Conservation (phyloP, 2,329 filamentous ascomycete genomes). For the Exophiala phaeomuriformis region DNA sequence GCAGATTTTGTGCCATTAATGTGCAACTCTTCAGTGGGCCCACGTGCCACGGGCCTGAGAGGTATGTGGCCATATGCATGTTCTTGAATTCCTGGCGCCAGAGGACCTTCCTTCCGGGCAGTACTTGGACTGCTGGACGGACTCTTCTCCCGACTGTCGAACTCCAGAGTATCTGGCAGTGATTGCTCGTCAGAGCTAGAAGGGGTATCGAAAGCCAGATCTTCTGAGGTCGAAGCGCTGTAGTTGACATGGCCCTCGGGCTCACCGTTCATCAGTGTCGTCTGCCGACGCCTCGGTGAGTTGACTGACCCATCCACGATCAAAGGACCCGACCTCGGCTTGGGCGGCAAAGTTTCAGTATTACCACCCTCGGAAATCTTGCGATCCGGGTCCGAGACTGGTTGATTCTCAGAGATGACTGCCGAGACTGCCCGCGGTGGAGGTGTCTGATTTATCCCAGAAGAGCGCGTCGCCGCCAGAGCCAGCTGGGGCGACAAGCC, state of each 20-base stretch:
- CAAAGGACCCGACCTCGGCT: constrained; percentile 35
- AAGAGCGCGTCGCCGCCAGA: constrained; percentile 9
- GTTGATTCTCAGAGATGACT: neutral
- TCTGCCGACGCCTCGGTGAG: constrained; percentile 28
- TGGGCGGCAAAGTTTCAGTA: constrained; percentile 13
- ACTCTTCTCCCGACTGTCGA: neutral
- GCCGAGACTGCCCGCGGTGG: constrained; percentile 4
- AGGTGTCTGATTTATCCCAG: constrained; percentile 9
- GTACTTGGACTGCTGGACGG: constrained; percentile 11
- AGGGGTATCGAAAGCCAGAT: constrained; percentile 31
- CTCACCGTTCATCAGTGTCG: constrained; percentile 30
- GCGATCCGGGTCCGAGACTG: neutral
- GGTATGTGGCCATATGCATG: constrained; percentile 11
- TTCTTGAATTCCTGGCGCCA: neutral
- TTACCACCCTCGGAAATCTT: neutral
- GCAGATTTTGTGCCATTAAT: neutral
- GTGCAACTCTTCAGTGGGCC: neutral
- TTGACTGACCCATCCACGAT: constrained; percentile 42
- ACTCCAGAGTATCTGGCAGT: constrained; percentile 17
- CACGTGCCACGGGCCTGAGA: neutral
- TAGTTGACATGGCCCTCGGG: constrained; percentile 34
- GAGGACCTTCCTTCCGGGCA: neutral
- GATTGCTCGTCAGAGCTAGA: constrained; percentile 29
- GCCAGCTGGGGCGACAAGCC: constrained; percentile 31
- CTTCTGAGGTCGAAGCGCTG: constrained; percentile 37